These are phyloP conservation scores for Samsoniella hepiali DNA, from an alignment of 2,329 filamentous ascomycete genomes.

Conservation along the genomic window DNA sequence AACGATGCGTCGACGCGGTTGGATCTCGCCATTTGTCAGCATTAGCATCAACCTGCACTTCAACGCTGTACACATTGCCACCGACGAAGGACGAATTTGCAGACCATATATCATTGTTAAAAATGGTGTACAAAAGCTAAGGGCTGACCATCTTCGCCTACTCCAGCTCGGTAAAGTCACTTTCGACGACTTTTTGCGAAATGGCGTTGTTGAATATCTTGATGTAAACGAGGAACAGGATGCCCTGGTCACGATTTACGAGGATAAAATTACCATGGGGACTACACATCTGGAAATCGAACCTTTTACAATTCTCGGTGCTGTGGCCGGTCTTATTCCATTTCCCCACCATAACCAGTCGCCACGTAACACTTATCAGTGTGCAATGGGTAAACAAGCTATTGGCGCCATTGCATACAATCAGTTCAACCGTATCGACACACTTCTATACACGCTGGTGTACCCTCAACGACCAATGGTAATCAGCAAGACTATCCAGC, in stretches of 20 bases:
- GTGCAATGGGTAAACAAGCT: slow-evolving; percentile 99
- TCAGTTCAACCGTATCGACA: slow-evolving; percentile 95
- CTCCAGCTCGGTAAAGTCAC: slow-evolving; percentile 79
- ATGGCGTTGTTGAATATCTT: slow-evolving; percentile 90
- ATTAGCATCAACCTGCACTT: slow-evolving; percentile 95
- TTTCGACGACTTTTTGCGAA: slow-evolving; percentile 90
- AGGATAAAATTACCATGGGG: slow-evolving; percentile 74
- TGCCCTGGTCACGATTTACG: slow-evolving; percentile 85
- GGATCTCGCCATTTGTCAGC: slow-evolving; percentile 93
- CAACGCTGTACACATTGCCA: slow-evolving; percentile 88
- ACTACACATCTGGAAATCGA: slow-evolving; percentile 97
- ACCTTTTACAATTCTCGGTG: slow-evolving; percentile 93
- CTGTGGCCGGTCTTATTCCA: slow-evolving; percentile 92
- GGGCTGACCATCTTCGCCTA: slow-evolving; percentile 71
- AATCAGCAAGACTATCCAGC: slow-evolving; percentile 92
- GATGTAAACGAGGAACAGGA: slow-evolving; percentile 99
- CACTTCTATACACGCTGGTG: slow-evolving; percentile 91
- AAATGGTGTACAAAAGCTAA: slow-evolving; percentile 78
- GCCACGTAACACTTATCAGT: slow-evolving; percentile 97
- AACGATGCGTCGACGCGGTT: slow-evolving; percentile 80
- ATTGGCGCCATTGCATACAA: slow-evolving; percentile 98
- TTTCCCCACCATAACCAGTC: slow-evolving; percentile 99
- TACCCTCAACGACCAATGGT: slow-evolving; percentile 98
- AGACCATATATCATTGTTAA: slow-evolving; percentile 94
- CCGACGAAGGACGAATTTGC: slow-evolving; percentile 95